phyloP scores from a whole-genome alignment of 768 basidiomycete genomes.

The Termitomyces sp. region DNA sequence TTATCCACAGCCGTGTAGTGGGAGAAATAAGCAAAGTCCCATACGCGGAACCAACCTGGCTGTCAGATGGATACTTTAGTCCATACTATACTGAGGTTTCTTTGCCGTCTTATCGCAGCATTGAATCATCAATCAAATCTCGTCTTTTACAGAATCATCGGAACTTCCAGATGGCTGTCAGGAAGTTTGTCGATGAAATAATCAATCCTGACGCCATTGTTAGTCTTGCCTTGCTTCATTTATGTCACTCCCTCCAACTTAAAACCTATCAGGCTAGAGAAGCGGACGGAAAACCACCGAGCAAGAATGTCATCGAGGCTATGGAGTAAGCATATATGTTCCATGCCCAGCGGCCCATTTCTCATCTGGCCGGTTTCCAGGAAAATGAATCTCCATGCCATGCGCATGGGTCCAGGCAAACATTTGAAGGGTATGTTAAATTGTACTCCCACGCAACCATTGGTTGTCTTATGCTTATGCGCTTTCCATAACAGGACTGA shows the following conservation, averaged over 20 bases:
- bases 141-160: slow-evolving; percentile 46
- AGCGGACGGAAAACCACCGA: slow-evolving; percentile 86
- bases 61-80: slow-evolving; percentile 58
- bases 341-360: slow-evolving; percentile 35
- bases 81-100: slow-evolving; percentile 71
- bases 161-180: slow-evolving; percentile 54
- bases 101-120: slow-evolving; percentile 8
- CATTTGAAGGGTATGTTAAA: slow-evolving; percentile 53
- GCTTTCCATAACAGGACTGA: slow-evolving; percentile 38
- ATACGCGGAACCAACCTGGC: slow-evolving; percentile 89
- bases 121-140: slow-evolving; percentile 5
- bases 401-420: slow-evolving; percentile 92
- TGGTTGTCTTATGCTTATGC: background rate
- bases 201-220: slow-evolving; percentile 52
- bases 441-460: background rate
- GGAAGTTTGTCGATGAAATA: slow-evolving; percentile 71
- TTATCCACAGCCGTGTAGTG: slow-evolving; percentile 47
- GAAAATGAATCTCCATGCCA: slow-evolving; percentile 73
- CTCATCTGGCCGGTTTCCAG: slow-evolving; percentile 23
- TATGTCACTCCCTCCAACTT: slow-evolving; percentile 14
- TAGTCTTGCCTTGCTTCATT: slow-evolving; percentile 8
- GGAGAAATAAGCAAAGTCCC: slow-evolving; percentile 79
- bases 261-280: slow-evolving; percentile 60
- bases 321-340: slow-evolving; percentile 49
- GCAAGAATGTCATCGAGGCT: slow-evolving; percentile 68